phyloP scores from a whole-genome alignment of 257 asterid genomes.

The Euphrasia confusa region DNA sequence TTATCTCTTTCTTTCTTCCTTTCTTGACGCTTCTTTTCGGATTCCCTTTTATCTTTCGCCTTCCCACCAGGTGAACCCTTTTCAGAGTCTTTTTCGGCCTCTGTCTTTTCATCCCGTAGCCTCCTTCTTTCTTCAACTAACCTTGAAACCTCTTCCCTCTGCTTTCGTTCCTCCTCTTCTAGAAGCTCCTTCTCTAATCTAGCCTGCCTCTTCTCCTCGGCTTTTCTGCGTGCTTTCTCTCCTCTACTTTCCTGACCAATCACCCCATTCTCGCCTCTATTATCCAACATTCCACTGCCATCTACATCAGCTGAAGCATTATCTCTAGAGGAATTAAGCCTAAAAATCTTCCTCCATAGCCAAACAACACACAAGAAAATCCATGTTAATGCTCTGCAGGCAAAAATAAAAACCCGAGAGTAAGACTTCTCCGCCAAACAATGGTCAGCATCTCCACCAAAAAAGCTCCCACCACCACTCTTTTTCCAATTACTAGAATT shows the following conservation, averaged over 20 bases:
- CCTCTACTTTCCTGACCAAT: slow-evolving; percentile 83
- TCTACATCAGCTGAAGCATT: slow-evolving; percentile 47
- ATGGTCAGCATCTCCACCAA: slow-evolving; percentile 49
- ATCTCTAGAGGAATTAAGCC: slow-evolving; percentile 53
- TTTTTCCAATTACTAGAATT: slow-evolving; percentile 64
- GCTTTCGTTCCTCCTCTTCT: slow-evolving; percentile 99
- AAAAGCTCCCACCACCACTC: slow-evolving; percentile 46
- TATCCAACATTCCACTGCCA: slow-evolving; percentile 40
- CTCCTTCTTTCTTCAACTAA: slow-evolving; percentile 92
- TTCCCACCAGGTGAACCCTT: slow-evolving; percentile 49
- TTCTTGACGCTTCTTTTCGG: slow-evolving; percentile 73
- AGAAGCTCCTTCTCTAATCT: slow-evolving; percentile 84
- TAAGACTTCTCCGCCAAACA: slow-evolving; percentile 77
- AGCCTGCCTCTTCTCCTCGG: slow-evolving; percentile 96
- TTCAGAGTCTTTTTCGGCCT: slow-evolving; percentile 69
- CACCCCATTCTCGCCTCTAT: slow-evolving; percentile 49
- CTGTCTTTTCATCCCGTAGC: slow-evolving; percentile 72
- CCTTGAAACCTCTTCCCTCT: slow-evolving; percentile 92
- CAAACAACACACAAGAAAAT: slow-evolving; percentile 52
- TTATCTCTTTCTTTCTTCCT: slow-evolving; percentile 77
- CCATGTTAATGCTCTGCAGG: slow-evolving; percentile 51
- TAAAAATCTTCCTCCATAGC: slow-evolving; percentile 85
- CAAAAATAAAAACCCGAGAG: slow-evolving; percentile 57
- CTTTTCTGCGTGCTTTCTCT: slow-evolving; percentile 91
- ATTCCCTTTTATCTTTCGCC: slow-evolving; percentile 46